Percentiles rank a stretch among this genome's conserved stretches.
phyloP scores from a whole-genome alignment of 495 filamentous ascomycete genomes.

The Lophiostoma macrostomum region DNA sequence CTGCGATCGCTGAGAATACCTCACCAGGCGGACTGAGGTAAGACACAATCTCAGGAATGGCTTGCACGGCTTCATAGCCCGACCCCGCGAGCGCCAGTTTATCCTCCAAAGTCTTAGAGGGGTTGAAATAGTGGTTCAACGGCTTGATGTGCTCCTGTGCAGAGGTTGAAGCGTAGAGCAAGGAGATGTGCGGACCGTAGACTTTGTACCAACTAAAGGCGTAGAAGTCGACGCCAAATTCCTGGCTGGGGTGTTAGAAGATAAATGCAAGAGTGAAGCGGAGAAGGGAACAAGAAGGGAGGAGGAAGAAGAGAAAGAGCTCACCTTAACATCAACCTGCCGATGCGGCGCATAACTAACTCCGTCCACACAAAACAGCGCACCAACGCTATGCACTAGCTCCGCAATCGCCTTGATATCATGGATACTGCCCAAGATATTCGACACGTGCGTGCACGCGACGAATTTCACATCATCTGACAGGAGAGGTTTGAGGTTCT shows the following conservation, averaged over 20 bases:
- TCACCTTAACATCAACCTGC: slow-evolving; percentile 58
- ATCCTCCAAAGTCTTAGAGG: slow-evolving; percentile 52
- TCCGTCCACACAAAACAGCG: slow-evolving; percentile 55
- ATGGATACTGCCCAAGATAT: slow-evolving; percentile 68
- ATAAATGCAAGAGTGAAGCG: too few relatives aligned
- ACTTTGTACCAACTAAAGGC: slow-evolving; percentile 77
- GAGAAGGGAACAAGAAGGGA: too few relatives aligned
- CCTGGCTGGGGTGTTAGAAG: too few relatives aligned
- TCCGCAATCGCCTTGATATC: slow-evolving; percentile 56
- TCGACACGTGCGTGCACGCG: slow-evolving; percentile 65
- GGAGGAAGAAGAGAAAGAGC: too few relatives aligned
- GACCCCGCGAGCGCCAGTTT: slow-evolving; percentile 65
- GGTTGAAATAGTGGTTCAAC: slow-evolving; percentile 68
- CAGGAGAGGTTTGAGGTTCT: slow-evolving; percentile 54
- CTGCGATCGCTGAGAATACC: slow-evolving; percentile 50
- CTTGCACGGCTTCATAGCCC: slow-evolving; percentile 63
- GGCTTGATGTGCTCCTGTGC: slow-evolving; percentile 51
- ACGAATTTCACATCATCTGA: slow-evolving; percentile 60
- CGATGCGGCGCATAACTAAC: slow-evolving; percentile 72
- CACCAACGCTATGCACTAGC: slow-evolving; percentile 51
- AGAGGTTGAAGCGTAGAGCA: slow-evolving; percentile 57
- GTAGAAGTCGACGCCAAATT: slow-evolving; percentile 71
- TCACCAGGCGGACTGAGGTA: slow-evolving; percentile 61
- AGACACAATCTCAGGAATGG: slow-evolving; percentile 53
- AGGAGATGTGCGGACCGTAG: slow-evolving; percentile 67